Evolutionary conservation across 371 early-diverging fungal species (phyloP), one percentile per base, ranked within the genome.

Genomic region (Mortierella sp.): DNA sequence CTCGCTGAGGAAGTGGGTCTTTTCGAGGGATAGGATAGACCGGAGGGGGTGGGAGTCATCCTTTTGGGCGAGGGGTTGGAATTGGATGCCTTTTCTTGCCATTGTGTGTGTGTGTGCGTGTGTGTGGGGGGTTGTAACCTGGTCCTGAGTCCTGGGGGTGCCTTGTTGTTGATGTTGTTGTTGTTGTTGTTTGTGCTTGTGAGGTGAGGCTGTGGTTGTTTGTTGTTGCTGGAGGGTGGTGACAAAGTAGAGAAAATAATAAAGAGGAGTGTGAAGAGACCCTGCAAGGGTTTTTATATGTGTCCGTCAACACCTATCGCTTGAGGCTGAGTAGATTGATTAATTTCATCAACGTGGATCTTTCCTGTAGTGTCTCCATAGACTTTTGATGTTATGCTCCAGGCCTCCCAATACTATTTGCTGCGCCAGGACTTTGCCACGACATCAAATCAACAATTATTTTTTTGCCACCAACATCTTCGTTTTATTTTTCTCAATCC

Each of bases 31-130:
- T 26, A 84, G 81, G 72, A 81, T 71, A n/a, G 65, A 54, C 31
- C 70, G 76, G 28, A 81, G 77, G 26, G 78, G 73, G 16, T 75
- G 63, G 16, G 68, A 19, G 42, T 68, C 68, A 42, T 68, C 44
- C 68, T 42, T 42, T 42, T 68, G 68, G 11, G 44, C 68, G 21
- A 68, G n/a, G 21, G 68, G 44, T 21, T 68, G 68, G 68, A 38
- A 42, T 38, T 68, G 68, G 0, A 68, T 2, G 2, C 9, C 42
- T 38, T 38, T 21, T 10, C 0, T 8, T 24, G 68, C 24, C 68
- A 68, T 68, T 68, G 6, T 34, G 7, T 38, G 34, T 21, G 34
- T 65, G 19, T 8, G 8, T 48, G 6, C 14, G 8, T 8, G 48
- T 48, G 48, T 48, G 48, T 13, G 11, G 48, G 48, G 13, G 48